Percentiles rank a stretch among this genome's conserved stretches.
phyloP scores from a whole-genome alignment of 345 rosid genomes.

The Salix arbutifolia region DNA sequence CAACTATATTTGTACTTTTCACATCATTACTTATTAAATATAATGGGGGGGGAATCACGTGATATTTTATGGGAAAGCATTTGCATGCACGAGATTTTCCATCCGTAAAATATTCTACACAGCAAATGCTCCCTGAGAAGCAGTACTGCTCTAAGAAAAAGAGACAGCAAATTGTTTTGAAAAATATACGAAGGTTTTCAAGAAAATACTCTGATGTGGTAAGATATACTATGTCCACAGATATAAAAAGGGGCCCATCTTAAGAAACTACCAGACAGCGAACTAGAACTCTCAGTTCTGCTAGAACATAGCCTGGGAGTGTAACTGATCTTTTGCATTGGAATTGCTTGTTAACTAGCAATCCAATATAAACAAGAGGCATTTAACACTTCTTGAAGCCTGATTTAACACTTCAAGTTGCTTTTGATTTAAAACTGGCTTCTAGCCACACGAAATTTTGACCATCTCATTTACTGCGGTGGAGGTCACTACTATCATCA shows the following conservation, averaged over 20 bases:
- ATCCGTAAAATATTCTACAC: no score
- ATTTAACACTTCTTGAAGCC: not conserved
- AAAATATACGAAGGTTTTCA: not conserved
- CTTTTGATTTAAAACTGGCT: not conserved
- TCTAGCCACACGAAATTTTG: not conserved
- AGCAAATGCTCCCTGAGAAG: not conserved
- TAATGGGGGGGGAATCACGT: no score
- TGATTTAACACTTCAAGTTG: not conserved
- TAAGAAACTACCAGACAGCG: not conserved
- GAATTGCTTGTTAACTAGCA: not conserved
- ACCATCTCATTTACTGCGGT: not conserved
- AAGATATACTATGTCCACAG: not conserved
- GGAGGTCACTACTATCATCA: not conserved
- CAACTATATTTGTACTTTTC: no score
- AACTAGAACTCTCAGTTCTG: not conserved
- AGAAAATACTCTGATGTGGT: not conserved
- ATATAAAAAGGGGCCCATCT: not conserved
- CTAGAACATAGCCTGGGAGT: not conserved
- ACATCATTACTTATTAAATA: no score
- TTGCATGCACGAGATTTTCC: no score
- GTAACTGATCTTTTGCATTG: not conserved
- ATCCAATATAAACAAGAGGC: not conserved
- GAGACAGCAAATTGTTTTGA: not conserved
- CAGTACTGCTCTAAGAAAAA: not conserved
- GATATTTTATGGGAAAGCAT: no score